Base-by-base conservation (phyloP, 2,329 filamentous ascomycete genomes). In the Apiospora koreana region DNA sequence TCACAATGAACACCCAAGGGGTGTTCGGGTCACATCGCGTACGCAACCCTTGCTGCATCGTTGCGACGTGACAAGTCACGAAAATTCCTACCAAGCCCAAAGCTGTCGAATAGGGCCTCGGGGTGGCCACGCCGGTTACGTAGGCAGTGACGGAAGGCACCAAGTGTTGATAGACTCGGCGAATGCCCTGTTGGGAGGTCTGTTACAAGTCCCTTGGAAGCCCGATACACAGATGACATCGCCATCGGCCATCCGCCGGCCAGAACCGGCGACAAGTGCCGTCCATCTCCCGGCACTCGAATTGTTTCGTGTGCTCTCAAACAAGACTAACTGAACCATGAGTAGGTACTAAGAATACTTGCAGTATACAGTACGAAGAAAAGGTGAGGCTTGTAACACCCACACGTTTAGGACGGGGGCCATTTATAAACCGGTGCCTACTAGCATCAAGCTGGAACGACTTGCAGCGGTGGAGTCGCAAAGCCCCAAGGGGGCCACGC, bases 401-500 rank as follows among this genome's bases (percentile, higher is more conserved):
- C 10, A 62, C 31, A 21, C 10, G 54, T 35, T n/a, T 38, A 62
- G 31, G 8, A 9, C 23, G 10, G 48, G 46, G 23, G 9, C 23
- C 12, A 25, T 28, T 2, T 58, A 31, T 35, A 62, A 38, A 38
- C 54, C 31, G 54, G 54, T 62, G 18, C 2, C 28, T 62, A 38
- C 54, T 62, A 62, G 54, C 54, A 62, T 62, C 54, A 62, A 62
- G 54, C 54, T 16, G 31, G 28, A 38, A 5, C 54, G 21, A 16
- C n/a, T 62, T 14, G 50, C 28, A 58, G 31, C 18, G 18, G 54
- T 62, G 54, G 54, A 23, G 54, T 38, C 28, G 28, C 54, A 35
- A 62, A 62, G 54, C 31, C 54, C 54, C 54, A 62, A 62, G 54
- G 54, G 50, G 31, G 54, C 54, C 28, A 38, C 54, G 54, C 54